Base-by-base conservation (phyloP, 1,284 basidiomycete genomes). In the Fistulinella cinereoalba region DNA sequence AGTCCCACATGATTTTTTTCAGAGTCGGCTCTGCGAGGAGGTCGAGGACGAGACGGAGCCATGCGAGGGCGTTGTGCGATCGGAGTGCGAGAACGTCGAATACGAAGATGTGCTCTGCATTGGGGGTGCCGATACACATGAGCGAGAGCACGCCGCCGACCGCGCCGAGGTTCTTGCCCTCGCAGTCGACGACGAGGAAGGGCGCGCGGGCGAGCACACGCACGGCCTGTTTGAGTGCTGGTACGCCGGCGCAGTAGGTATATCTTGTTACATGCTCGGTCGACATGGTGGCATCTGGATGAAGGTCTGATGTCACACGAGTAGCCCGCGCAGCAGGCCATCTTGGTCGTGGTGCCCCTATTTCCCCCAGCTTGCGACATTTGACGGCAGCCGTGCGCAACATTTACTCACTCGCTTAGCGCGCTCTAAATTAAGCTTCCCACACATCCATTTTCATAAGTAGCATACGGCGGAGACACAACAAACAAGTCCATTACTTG, bases 1-100 rank as follows among this genome's bases (percentile, higher is more conserved):
- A 74, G 50, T 75, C 73, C 73, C 73, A 75, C 44, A 72, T 71
- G 46, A 76, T 50, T 56, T 76, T 75, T 23, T 62, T 57, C 34
- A 72, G 52, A 1, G 47, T 44, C 8, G 55, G 48, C 18, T 64
- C 49, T 28, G 54, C 50, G 38, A 74, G 61, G 15, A 71, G 51
- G 15, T 44, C 28, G 10, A 69, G 49, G 3, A 72, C 46, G 21
- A 43, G 49, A 8, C 53, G 51, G 19, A 70, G 52, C 32, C 54
- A 46, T 1, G 50, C 27, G 33, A 56, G 39, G 12, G 58, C 49
- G 7, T 52, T 45, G 36, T 49, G 51, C 3, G 57, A 31, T 29
- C 8, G 50, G 40, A 73, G 63, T 23, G 64, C 51, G 44, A 68
- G 55, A 43, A 66, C 62, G 53, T 75, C 74, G 44, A 75, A 69